phyloP scores from a whole-genome alignment of 163 green algal species.

The Chlamydomonas reinhardtii region DNA sequence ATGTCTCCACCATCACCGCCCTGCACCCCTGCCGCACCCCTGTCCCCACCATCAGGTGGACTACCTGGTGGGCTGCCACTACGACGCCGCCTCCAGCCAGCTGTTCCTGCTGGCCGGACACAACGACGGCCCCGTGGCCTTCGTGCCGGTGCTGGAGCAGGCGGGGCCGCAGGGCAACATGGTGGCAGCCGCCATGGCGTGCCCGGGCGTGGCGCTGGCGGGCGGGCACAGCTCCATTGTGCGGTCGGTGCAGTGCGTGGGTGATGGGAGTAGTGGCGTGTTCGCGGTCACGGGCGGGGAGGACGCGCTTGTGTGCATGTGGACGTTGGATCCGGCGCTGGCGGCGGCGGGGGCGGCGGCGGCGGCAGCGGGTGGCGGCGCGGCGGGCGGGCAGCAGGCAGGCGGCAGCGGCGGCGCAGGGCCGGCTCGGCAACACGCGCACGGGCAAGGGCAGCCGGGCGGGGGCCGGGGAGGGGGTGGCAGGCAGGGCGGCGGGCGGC shows the following conservation, averaged over 20 bases:
- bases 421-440: slow-evolving; percentile 24
- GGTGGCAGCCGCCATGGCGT: slow-evolving; percentile 51
- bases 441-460: too few relatives aligned
- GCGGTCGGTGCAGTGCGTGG: slow-evolving; percentile 60
- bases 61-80: slow-evolving; percentile 79
- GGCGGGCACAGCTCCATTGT: slow-evolving; percentile 66
- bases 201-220: slow-evolving; percentile 57
- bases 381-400: neutral
- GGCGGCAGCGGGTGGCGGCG: neutral
- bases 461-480: neutral
- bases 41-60: too few relatives aligned
- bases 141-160: slow-evolving; percentile 63
- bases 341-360: neutral
- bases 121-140: slow-evolving; percentile 54
- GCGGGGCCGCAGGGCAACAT: slow-evolving; percentile 36
- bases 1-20: too few relatives aligned
- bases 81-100: slow-evolving; percentile 61
- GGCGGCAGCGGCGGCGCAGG: neutral
- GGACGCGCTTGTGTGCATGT: slow-evolving; percentile 65
- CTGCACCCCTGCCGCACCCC: too few relatives aligned
- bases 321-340: slow-evolving; percentile 40
- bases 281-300: slow-evolving; percentile 61
- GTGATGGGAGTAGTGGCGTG: slow-evolving; percentile 8
- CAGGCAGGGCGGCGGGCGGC: too few relatives aligned
- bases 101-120: slow-evolving; percentile 67